Evolutionary conservation across 2,329 filamentous ascomycete genomes (phyloP), one percentile per base, ranked within the genome.

Genomic region (Aspergillus sergii): DNA sequence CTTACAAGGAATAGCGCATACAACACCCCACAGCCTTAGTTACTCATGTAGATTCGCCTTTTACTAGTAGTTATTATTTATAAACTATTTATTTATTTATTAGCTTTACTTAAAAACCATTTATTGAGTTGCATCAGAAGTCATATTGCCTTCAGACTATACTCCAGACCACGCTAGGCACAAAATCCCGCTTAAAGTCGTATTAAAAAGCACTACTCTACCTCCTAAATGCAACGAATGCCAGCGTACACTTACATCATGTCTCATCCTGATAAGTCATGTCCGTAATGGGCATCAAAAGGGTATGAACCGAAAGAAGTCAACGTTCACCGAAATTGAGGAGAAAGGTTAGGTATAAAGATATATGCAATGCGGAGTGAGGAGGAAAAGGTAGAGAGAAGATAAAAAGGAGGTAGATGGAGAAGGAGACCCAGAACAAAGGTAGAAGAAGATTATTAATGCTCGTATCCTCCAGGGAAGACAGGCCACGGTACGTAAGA

Each of bases 231-330:
- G 9, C n/a, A 55, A 55, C 51, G 16, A 55, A 55, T 55, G n/a
- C 51, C n/a, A 39, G 51, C 32, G 26, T 36, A 19, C 23, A 48
- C 32, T 36, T 48, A 36, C 16, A 58, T 58, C 56, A 46, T 48
- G 32, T 58, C 56, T 48, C 56, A 36, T 58, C 23, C 45, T 26
- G 12, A 12, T 19, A 30, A 50, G 9, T 58, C 41, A 48, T 26
- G 12, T 45, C 39, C 28, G 56, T 58, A 34, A 58, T 26, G n/a
- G 28, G 36, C 32, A 34, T 34, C 46, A 30, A 32, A 50, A 36
- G 45, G 26, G 43, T 46, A 48, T 58, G 45, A 50, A 48, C 51
- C 36, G 51, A 55, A 53, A 48, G 53, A 39, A 16, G 19, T 51
- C 21, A 34, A 56, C 32, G 26, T 34, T 46, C 30, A 39, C 41